phyloP scores from a whole-genome alignment of 352 stramenopile genomes.

The Pythium coloratum region DNA sequence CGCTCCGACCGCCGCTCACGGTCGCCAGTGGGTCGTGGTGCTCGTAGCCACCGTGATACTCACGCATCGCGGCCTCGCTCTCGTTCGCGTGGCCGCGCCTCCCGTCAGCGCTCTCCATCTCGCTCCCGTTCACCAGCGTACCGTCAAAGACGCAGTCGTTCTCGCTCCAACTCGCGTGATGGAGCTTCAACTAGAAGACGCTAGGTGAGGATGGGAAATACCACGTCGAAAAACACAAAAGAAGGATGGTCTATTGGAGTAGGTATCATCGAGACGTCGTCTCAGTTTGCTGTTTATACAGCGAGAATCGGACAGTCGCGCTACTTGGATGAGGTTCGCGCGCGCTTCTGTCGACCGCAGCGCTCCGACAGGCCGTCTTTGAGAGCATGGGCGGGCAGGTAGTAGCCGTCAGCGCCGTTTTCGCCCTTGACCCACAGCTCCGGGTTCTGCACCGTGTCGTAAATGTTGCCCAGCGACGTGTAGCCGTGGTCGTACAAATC shows the following conservation, averaged over 20 bases:
- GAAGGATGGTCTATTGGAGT: conserved; percentile 11
- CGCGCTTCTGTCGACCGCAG: conserved; percentile 77
- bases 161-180: not conserved
- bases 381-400: conserved; percentile 70
- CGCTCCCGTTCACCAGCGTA: not conserved
- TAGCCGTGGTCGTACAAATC: conserved; percentile 90
- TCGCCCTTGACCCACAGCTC: conserved; percentile 77
- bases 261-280: not conserved
- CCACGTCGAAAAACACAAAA: not conserved
- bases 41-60: not conserved
- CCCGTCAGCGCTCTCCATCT: not conserved
- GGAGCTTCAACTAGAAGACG: not conserved
- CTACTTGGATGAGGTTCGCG: conserved; percentile 64
- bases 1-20: too few relatives aligned
- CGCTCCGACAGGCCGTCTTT: conserved; percentile 70
- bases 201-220: conserved; percentile 2
- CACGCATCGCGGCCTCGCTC: conserved; percentile 1
- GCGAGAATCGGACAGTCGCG: not conserved
- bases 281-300: conserved; percentile 19
- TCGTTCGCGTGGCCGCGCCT: not conserved
- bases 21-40: not conserved
- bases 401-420: conserved; percentile 53
- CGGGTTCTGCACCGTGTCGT: conserved; percentile 95
- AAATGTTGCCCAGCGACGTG: conserved; percentile 94
- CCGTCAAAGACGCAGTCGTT: not conserved